A percentile compares a stretch with the other conserved stretches of the same genome.
Conservation (phyloP, 1,284 basidiomycete species). For the Chalciporus sp. region DNA sequence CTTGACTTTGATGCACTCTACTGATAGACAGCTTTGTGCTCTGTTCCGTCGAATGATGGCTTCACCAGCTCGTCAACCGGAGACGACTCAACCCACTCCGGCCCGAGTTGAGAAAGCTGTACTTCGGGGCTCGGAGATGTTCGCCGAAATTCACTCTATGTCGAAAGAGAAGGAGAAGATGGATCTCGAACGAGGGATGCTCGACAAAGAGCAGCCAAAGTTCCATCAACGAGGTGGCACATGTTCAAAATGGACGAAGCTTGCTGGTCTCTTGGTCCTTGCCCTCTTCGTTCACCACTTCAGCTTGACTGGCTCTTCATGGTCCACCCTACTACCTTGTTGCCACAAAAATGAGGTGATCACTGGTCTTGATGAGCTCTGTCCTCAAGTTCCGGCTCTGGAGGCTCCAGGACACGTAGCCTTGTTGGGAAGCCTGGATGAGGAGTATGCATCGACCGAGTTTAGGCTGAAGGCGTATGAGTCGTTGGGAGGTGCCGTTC, state of each 20-base stretch:
- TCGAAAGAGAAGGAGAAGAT: background rate
- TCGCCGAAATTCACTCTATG: background rate
- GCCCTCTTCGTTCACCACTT: slow-evolving; percentile 7
- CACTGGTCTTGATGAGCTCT: slow-evolving; percentile 19
- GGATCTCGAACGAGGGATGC: slow-evolving; percentile 18
- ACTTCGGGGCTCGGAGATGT: background rate
- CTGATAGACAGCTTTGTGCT: slow-evolving; percentile 7
- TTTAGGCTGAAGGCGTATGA: slow-evolving; percentile 45
- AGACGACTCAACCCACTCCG: background rate
- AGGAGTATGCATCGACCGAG: slow-evolving; percentile 33
- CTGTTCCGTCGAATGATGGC: slow-evolving; percentile 12
- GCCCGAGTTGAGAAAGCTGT: background rate
- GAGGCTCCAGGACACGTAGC: slow-evolving; percentile 29
- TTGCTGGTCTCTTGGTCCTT: slow-evolving; percentile 13
- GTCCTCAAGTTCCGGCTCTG: slow-evolving; percentile 37
- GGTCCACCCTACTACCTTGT: background rate
- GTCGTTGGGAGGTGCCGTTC: slow-evolving; percentile 44
- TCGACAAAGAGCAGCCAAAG: background rate
- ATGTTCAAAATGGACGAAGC: background rate
- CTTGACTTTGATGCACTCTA: background rate
- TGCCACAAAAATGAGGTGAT: background rate
- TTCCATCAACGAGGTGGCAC: background rate
- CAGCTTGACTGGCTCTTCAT: slow-evolving; percentile 1
- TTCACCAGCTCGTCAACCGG: background rate
- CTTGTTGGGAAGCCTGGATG: slow-evolving; percentile 38